Conservation (phyloP, 441 rosid species). For the Erodium texanum region DNA sequence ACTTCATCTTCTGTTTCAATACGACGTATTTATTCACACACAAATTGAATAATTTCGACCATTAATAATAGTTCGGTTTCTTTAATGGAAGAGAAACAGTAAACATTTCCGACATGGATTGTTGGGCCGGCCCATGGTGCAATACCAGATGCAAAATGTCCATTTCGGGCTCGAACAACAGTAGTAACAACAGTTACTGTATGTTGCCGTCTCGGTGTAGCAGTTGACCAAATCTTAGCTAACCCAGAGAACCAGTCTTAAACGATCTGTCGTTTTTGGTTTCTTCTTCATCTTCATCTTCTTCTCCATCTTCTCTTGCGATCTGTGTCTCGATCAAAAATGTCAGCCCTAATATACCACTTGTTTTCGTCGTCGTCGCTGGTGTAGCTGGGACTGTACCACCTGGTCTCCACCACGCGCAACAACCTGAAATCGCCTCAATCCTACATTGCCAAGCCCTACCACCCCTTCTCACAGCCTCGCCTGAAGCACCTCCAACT, state of each 20-base stretch:
- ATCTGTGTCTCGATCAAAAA: constrained; percentile 11
- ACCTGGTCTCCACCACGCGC: constrained; percentile 54
- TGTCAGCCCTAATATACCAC: constrained; percentile 55
- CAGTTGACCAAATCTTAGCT: no score
- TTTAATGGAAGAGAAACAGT: no score
- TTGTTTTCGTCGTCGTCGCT: constrained; percentile 57
- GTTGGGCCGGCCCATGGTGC: no score
- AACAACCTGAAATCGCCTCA: constrained; percentile 58
- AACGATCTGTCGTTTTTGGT: neutral
- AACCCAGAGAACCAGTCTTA: neutral
- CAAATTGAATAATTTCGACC: no score
- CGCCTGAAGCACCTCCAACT: constrained; percentile 52
- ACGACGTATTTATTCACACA: no score
- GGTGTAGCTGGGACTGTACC: constrained; percentile 66
- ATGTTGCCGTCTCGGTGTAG: no score
- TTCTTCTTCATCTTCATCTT: neutral
- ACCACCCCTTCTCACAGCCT: constrained; percentile 46
- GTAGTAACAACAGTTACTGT: no score
- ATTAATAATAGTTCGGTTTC: no score
- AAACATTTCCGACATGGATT: no score
- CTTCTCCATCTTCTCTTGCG: neutral
- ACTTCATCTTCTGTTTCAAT: no score
- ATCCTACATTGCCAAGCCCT: constrained; percentile 72
- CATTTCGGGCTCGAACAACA: no score
- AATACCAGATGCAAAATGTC: no score